These are phyloP conservation scores for Udeniomyces megalosporus DNA, from an alignment of 768 basidiomycete species.

Conservation along the genomic window DNA sequence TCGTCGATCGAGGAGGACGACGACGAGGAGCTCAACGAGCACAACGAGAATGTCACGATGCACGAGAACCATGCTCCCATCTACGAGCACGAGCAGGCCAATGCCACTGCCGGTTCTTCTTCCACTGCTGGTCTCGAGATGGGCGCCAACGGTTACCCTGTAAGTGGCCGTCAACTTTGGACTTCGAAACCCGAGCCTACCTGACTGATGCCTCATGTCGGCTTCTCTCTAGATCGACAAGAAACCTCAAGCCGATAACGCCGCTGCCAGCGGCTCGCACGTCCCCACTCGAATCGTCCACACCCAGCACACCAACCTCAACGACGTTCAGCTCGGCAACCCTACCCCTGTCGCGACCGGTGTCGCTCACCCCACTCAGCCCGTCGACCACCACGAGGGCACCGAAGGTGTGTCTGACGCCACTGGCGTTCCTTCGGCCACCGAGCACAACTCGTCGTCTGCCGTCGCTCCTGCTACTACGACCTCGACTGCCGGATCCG, in stretches of 20 bases:
- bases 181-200: background rate
- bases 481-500: too few species aligned
- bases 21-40: slow-evolving; percentile 38
- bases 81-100: slow-evolving; percentile 34
- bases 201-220: background rate
- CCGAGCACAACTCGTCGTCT: background rate
- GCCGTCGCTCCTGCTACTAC: too few species aligned
- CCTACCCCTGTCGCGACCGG: background rate
- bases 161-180: slow-evolving; percentile 35
- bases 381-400: background rate
- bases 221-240: slow-evolving; percentile 7
- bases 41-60: slow-evolving; percentile 15
- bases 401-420: background rate
- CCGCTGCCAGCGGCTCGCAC: background rate
- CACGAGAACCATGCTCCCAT: slow-evolving; percentile 26
- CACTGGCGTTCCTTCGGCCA: background rate
- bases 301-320: background rate
- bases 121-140: slow-evolving; percentile 38
- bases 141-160: slow-evolving; percentile 45
- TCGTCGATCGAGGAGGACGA: slow-evolving; percentile 43
- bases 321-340: slow-evolving; percentile 1
- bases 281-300: background rate
- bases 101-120: slow-evolving; percentile 26
- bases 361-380: background rate
- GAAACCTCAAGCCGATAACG: slow-evolving; percentile 1